These are phyloP conservation scores for Garcia nutans DNA, from an alignment of 345 rosid species.

Conservation along the genomic window DNA sequence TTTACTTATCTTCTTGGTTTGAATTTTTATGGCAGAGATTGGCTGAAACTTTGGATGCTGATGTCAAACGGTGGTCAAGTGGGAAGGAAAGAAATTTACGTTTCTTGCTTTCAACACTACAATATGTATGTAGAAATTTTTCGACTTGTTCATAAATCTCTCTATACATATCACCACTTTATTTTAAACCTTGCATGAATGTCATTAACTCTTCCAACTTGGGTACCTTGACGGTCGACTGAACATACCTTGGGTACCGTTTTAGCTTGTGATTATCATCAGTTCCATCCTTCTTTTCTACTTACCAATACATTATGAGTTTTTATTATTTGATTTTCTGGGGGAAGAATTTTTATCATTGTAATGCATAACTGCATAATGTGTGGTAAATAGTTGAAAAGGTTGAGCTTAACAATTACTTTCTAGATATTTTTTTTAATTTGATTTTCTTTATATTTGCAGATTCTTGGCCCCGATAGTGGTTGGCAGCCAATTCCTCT, in stretches of 20 bases:
- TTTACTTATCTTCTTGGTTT: conserved; percentile 24
- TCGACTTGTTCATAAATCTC: conserved; percentile 3
- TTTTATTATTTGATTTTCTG: too few relatives aligned
- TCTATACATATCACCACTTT: neutral
- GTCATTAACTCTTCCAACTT: too few relatives aligned
- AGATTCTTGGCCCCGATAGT: conserved; percentile 91
- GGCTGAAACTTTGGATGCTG: conserved; percentile 75
- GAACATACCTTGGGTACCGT: neutral
- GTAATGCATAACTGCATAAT: too few relatives aligned
- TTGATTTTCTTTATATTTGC: conserved; percentile 21
- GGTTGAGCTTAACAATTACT: neutral
- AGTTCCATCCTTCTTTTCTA: neutral
- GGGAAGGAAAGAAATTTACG: conserved; percentile 92
- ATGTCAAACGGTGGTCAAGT: conserved; percentile 88
- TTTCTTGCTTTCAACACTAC: conserved; percentile 87
- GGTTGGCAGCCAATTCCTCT: conserved; percentile 88
- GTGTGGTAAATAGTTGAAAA: too few relatives aligned
- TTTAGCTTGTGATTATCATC: neutral
- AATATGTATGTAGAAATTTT: conserved; percentile 53
- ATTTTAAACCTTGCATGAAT: too few relatives aligned
- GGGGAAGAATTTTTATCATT: too few relatives aligned
- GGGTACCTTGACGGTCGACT: too few relatives aligned
- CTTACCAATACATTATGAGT: too few relatives aligned
- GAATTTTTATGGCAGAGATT: conserved; percentile 56
- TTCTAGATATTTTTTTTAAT: neutral